phyloP scores from a whole-genome alignment of 345 rosid genomes.

The Gossypium raimondii region DNA sequence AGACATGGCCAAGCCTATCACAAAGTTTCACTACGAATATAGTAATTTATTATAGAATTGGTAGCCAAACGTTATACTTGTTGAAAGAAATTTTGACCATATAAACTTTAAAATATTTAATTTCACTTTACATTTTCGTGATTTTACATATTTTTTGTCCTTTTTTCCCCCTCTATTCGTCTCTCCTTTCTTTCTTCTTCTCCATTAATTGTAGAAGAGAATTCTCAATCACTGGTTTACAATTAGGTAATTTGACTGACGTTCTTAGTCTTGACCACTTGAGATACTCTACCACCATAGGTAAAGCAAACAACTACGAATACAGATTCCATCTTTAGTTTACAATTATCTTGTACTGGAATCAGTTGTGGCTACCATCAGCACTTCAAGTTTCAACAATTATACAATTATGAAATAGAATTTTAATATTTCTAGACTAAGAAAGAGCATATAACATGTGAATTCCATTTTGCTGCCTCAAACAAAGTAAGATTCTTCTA shows the following conservation, averaged over 20 bases:
- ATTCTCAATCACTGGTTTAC: not conserved
- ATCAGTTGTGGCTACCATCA: not conserved
- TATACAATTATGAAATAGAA: not conserved
- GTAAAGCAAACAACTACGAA: not conserved
- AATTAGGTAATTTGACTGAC: no score
- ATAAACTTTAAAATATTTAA: no score
- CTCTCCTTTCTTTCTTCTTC: no score
- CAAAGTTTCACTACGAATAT: no score
- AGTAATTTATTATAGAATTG: no score
- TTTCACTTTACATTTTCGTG: no score
- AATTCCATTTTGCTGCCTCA: not conserved
- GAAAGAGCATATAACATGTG: not conserved
- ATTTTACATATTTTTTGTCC: no score
- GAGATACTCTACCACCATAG: not conserved
- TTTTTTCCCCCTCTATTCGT: no score
- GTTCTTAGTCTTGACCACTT: not conserved
- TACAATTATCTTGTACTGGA: not conserved
- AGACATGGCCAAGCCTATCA: no score
- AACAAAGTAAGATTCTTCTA: slow-evolving; percentile 1
- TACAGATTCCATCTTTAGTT: not conserved
- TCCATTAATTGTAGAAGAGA: no score
- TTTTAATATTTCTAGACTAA: not conserved
- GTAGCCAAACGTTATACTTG: no score
- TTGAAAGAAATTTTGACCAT: no score
- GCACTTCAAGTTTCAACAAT: not conserved